Percentiles rank a stretch among this genome's conserved stretches.
These are phyloP conservation scores for Trichoderma harzianum DNA, from an alignment of 2,329 filamentous ascomycete species.

Conservation along the genomic window DNA sequence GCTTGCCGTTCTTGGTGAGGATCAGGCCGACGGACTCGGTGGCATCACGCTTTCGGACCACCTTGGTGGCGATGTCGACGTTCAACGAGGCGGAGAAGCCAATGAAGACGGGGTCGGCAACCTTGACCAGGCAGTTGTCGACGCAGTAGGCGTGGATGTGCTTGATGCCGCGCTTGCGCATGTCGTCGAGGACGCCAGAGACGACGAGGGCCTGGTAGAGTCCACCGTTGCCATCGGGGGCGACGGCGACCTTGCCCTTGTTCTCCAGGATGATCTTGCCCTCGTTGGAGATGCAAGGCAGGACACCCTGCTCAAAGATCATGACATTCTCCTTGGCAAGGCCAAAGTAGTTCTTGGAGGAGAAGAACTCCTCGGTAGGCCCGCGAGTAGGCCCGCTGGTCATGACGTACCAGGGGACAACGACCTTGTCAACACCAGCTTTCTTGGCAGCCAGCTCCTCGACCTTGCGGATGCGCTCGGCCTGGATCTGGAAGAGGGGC, in stretches of 20 bases:
- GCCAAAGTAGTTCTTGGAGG: conserved; percentile 87
- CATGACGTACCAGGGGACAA: conserved; percentile 99
- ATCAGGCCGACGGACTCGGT: conserved; percentile 96
- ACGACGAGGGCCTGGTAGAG: conserved; percentile 88
- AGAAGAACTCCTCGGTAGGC: conserved; percentile 91
- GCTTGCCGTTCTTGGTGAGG: conserved; percentile 89
- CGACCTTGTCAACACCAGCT: conserved; percentile 51
- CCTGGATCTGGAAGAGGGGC: conserved; percentile 96
- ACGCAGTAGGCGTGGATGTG: conserved; percentile 98
- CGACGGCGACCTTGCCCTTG: conserved; percentile 88
- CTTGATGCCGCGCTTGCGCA: conserved; percentile 83
- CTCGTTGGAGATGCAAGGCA: conserved; percentile 96
- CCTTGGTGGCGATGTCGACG: conserved; percentile 96
- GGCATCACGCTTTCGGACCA: conserved; percentile 96
- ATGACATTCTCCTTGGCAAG: conserved; percentile 79
- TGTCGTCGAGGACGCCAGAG: conserved; percentile 78
- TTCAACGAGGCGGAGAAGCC: conserved; percentile 85
- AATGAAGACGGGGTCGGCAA: conserved; percentile 94
- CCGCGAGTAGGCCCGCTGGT: conserved; percentile 90
- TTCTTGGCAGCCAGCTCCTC: conserved; percentile 76
- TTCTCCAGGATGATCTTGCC: conserved; percentile 93
- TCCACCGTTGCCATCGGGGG: conserved; percentile 94
- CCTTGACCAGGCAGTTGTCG: conserved; percentile 98
- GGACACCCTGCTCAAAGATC: conserved; percentile 94
- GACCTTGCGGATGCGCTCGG: conserved; percentile 84